phyloP scores from a whole-genome alignment of 495 filamentous ascomycete genomes.

The Articulospora tetracladia region DNA sequence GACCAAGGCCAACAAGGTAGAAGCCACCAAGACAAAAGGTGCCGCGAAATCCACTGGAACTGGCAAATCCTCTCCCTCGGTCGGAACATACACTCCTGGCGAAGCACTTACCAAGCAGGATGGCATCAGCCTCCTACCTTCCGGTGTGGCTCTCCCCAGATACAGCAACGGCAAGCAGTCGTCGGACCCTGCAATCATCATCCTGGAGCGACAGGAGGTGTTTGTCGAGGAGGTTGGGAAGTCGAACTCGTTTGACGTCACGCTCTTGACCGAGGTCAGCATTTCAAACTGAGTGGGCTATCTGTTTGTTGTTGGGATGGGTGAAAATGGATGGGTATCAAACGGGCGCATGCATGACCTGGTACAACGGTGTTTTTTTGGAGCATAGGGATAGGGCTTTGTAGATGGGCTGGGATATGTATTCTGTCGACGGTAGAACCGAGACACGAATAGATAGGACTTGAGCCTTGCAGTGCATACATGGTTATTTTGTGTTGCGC shows the following conservation, averaged over 20 bases:
- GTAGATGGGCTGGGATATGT: slow-evolving; percentile 1
- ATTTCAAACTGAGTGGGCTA: not conserved
- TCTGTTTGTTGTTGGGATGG: not conserved
- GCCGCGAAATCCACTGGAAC: not conserved
- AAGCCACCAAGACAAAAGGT: not conserved
- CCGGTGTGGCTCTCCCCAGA: not conserved
- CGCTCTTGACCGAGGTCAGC: slow-evolving; percentile 1
- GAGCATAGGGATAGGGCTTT: not conserved
- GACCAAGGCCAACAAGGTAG: not conserved
- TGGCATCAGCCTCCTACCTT: slow-evolving; percentile 16
- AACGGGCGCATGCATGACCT: not conserved
- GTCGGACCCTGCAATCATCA: slow-evolving; percentile 21
- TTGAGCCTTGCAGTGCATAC: not conserved
- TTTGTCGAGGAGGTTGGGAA: slow-evolving; percentile 7
- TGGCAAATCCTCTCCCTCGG: not conserved
- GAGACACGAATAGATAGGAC: slow-evolving; percentile 13
- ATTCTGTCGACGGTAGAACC: slow-evolving; percentile 23
- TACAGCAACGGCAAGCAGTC: slow-evolving; percentile 7
- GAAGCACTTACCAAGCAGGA: not conserved
- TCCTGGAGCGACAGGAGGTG: slow-evolving; percentile 10
- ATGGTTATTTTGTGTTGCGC: too few relatives aligned
- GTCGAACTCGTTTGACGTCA: not conserved
- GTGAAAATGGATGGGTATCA: slow-evolving; percentile 1
- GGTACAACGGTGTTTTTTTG: too few relatives aligned
- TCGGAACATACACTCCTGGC: slow-evolving; percentile 11